Base-by-base conservation (phyloP, 306 rosid species). In the Quercus alba region DNA sequence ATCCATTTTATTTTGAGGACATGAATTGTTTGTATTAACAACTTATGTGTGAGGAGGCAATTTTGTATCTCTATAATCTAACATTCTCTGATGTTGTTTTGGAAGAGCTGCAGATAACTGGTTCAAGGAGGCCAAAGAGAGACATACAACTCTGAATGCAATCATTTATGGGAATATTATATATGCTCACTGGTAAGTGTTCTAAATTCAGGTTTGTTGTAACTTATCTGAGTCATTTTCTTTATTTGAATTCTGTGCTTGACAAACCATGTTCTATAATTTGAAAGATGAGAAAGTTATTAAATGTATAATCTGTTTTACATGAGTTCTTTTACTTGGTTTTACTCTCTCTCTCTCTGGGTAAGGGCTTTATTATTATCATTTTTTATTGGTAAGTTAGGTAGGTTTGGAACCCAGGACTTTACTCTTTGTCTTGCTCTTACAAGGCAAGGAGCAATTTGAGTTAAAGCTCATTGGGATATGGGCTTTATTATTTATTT, bases 51-150 rank as follows among this genome's bases (percentile, higher is more conserved):
- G 77, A 83, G 21, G 21, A 33, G 56, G 62, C 56, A 63, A 20
- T 70, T 56, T 73, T 80, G 56, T 31, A 15, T 85, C 77, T 72
- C 56, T 70, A 68, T 78, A 82, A 84, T 91, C 81, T 81, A 85
- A 90, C 78, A 61, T 79, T 84, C 35, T 75, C 75, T 86, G 78
- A 77, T 89, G 84, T 80, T 86, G 61, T 85, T 83, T 85, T 86
- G 91, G 86, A 95, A 95, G 99, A 93, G 93, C 92, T 87, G 99
- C 99, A 93, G 99, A 93, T 87, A 84, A 68, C 77, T 95, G 98
- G 99, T 95, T 93, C 81, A 78, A 89, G 86, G 97, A 93, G 89
- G 99, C 99, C 55, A 87, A 90, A 84, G 91, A 88, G 90, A 86
- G 81, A 64, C 89, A 91, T 78, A 78, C 85, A 73, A 84, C 90